phyloP scores from a whole-genome alignment of 2,329 filamentous ascomycete genomes.

The Lanzia echinophila region DNA sequence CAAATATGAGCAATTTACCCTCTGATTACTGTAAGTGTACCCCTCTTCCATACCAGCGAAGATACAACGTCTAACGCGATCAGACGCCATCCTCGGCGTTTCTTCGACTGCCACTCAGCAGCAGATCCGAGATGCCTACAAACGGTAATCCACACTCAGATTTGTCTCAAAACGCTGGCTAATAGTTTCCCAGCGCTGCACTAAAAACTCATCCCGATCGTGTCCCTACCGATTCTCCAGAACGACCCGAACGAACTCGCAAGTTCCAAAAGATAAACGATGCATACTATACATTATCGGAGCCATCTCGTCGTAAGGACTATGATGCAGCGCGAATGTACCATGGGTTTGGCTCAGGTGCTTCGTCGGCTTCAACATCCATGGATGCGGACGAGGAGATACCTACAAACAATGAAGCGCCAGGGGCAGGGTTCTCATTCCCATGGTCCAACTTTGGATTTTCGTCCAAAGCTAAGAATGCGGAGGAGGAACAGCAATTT shows the following conservation, averaged over 20 bases:
- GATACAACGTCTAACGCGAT: neutral
- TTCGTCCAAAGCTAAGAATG: slow-evolving; percentile 35
- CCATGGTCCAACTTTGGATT: slow-evolving; percentile 70
- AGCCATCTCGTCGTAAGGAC: slow-evolving; percentile 66
- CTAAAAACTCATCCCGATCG: slow-evolving; percentile 92
- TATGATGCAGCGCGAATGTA: slow-evolving; percentile 71
- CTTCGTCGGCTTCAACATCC: slow-evolving; percentile 35
- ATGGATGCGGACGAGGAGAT: slow-evolving; percentile 41
- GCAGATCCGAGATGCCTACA: slow-evolving; percentile 91
- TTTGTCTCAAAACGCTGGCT: slow-evolving; percentile 1
- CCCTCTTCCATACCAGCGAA: neutral
- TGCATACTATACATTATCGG: slow-evolving; percentile 86
- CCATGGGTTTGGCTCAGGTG: slow-evolving; percentile 40
- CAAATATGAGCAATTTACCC: neutral
- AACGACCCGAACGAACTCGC: slow-evolving; percentile 73
- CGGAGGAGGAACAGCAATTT: slow-evolving; percentile 49
- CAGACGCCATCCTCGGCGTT: slow-evolving; percentile 70
- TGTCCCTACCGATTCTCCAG: slow-evolving; percentile 74
- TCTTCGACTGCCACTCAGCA: slow-evolving; percentile 67
- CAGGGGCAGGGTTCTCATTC: slow-evolving; percentile 43
- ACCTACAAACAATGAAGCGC: slow-evolving; percentile 34
- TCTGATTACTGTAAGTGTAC: slow-evolving; percentile 36
- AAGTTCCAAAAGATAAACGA: slow-evolving; percentile 90
- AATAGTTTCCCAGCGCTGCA: slow-evolving; percentile 54
- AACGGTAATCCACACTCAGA: slow-evolving; percentile 49